Conservation (phyloP, 257 asterid genomes). For the Agastache rugosa region DNA sequence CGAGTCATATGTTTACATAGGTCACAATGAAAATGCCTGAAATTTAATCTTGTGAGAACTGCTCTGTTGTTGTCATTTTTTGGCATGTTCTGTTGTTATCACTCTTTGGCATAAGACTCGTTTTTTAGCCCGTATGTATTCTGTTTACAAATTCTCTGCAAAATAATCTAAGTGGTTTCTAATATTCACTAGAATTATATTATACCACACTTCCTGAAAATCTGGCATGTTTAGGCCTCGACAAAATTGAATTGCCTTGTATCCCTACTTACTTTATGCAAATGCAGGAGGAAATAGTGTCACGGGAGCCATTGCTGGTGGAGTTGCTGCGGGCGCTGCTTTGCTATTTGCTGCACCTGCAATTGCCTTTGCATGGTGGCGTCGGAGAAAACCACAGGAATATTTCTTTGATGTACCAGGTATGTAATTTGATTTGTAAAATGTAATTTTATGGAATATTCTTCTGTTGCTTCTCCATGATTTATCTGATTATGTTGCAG, state of each 20-base stretch:
- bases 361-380: slow-evolving; percentile 65
- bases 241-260: neutral
- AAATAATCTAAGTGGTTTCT: too few species aligned
- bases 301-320: slow-evolving; percentile 67
- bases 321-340: slow-evolving; percentile 68
- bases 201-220: too few species aligned
- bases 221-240: too few species aligned
- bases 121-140: neutral
- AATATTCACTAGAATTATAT: neutral
- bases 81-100: neutral
- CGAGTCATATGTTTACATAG: neutral
- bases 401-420: slow-evolving; percentile 65
- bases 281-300: slow-evolving; percentile 49
- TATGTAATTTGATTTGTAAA: slow-evolving; percentile 16
- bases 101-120: neutral
- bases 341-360: slow-evolving; percentile 65
- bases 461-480: slow-evolving; percentile 17
- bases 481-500: slow-evolving; percentile 37
- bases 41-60: neutral
- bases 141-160: too few species aligned
- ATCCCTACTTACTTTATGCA: slow-evolving; percentile 17
- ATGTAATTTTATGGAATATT: neutral
- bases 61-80: neutral
- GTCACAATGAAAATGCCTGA: neutral
- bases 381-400: slow-evolving; percentile 60